phyloP scores from a whole-genome alignment of 1,139 yeast genomes.

The Blastobotrys buckinghamii region DNA sequence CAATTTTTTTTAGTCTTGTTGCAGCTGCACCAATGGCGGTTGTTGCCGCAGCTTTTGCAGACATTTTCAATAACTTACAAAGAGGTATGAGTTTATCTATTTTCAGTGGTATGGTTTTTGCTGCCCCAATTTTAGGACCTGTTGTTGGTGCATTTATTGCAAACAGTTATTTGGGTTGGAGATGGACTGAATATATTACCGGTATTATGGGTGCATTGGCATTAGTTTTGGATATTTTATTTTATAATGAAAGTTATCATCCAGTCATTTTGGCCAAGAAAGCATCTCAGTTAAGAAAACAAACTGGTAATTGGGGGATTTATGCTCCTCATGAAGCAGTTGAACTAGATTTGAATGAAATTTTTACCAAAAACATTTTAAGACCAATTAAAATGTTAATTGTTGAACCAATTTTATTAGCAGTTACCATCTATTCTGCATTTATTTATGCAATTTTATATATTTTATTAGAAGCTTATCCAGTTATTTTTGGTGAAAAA shows the following conservation, averaged over 20 bases:
- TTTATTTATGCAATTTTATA: constrained; percentile 84
- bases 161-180: constrained; percentile 44
- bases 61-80: constrained; percentile 51
- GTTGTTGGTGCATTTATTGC: constrained; percentile 35
- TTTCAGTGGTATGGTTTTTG: constrained; percentile 61
- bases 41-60: constrained; percentile 80
- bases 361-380: constrained; percentile 59
- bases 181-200: constrained; percentile 53
- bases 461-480: constrained; percentile 71
- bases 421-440: constrained; percentile 69
- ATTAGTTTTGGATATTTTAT: constrained; percentile 31
- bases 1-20: too few species aligned
- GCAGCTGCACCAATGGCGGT: constrained; percentile 71
- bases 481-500: constrained; percentile 55
- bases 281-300: constrained; percentile 44
- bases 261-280: constrained; percentile 40
- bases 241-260: constrained; percentile 38
- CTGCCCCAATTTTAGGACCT: constrained; percentile 75
- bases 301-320: constrained; percentile 66
- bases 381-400: constrained; percentile 67
- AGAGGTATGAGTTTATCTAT: constrained; percentile 69
- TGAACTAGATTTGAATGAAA: constrained; percentile 53
- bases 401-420: constrained; percentile 66
- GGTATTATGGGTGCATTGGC: constrained; percentile 45
- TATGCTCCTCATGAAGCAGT: constrained; percentile 79